Evolutionary conservation across 2,329 filamentous ascomycete species (phyloP), one percentile per base, ranked within the genome.

Genomic region (Dactylellina sp.): DNA sequence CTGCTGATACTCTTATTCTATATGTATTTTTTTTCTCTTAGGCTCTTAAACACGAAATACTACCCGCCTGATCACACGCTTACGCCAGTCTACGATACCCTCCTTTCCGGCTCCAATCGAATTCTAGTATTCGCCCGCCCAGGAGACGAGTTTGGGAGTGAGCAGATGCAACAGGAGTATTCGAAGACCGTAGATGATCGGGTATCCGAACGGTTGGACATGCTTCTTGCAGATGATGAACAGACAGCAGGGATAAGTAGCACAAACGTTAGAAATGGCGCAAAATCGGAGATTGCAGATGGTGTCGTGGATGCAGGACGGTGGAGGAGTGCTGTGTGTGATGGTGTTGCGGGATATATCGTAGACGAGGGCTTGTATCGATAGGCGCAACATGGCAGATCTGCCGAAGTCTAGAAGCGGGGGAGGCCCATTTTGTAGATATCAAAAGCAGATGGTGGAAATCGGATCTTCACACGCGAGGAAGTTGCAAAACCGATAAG

Each of bases 61-160:
- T 75, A 75, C 44, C 71, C 71, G 9, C 71, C 63, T 7, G 16
- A 39, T 1, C 71, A 75, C 44, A 70, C 71, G 12, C 57, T 70
- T 3, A 22, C 20, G 2, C 42, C 49, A 3, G 50, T 75, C 3
- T 44, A 46, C 49, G 28, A 50, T 3, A 64, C 71, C 16, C 56
- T 75, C 4, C 44, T 75, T 6, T 56, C 63, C 11, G 44, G 42
- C 14, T 7, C 5, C 1, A 75, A 70, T 16, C 37, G 63, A 47
- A 64, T 75, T 2, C 16, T 64, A 12, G 52, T 57, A 3, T 70
- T 75, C 52, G 28, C 37, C 20, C 56, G 71, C 9, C 71, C 63
- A 6, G 57, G 20, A 20, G 37, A 56, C 6, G 28, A 50, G 20
- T 64, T 47, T 20, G 71, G 71, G 0, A 53, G 7, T 16, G 12